These are phyloP conservation scores for Alternaria sp. DNA, from an alignment of 2,329 filamentous ascomycete genomes.

Conservation along the genomic window DNA sequence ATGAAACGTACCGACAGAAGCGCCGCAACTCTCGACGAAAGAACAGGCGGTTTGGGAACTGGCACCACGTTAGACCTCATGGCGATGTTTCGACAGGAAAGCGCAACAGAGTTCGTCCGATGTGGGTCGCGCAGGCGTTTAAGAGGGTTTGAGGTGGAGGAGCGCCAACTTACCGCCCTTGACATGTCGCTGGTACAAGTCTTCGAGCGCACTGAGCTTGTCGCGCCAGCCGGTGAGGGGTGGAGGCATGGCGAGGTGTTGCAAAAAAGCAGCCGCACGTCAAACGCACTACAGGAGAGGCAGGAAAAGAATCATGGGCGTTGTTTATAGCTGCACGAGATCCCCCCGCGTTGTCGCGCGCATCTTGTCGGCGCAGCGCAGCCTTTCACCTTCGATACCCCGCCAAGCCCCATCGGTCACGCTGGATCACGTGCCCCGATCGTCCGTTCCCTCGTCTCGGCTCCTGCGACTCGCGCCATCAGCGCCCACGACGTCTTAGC, in stretches of 20 bases:
- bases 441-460: neutral
- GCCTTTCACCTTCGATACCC: constrained; percentile 4
- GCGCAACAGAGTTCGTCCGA: constrained; percentile 23
- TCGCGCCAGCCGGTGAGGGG: constrained; percentile 42
- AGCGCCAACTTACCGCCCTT: constrained; percentile 47
- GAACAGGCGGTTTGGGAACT: constrained; percentile 46
- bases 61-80: constrained; percentile 41
- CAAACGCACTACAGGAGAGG: constrained; percentile 12
- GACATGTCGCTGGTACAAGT: constrained; percentile 40
- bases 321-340: constrained; percentile 12
- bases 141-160: constrained; percentile 16
- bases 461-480: neutral
- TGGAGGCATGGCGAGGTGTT: constrained; percentile 39
- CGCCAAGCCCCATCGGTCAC: neutral
- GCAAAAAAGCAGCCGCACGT: constrained; percentile 21
- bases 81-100: constrained; percentile 14
- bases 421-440: constrained; percentile 1
- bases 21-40: constrained; percentile 44
- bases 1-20: constrained; percentile 49
- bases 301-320: neutral
- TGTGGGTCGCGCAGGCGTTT: constrained; percentile 37
- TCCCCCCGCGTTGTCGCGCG: constrained; percentile 1
- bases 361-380: neutral
- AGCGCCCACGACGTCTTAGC: constrained; percentile 6
- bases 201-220: constrained; percentile 39